Evolutionary conservation across 2,329 filamentous ascomycete genomes (phyloP).

Genomic region (Biscogniauxia marginata): DNA sequence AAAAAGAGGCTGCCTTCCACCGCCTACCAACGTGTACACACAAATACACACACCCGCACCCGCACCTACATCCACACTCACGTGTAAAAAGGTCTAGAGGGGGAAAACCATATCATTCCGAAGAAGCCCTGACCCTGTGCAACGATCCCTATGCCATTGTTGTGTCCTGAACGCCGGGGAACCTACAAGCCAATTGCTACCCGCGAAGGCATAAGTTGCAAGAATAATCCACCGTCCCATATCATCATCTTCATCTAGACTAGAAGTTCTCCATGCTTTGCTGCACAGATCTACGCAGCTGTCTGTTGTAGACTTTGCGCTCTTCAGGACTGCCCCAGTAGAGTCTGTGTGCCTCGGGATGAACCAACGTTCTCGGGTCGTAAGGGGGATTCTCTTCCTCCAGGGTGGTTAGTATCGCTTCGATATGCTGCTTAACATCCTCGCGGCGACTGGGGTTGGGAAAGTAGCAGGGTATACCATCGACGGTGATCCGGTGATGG

Average conservation of each 20-base stretch:
- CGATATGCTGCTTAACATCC: constrained; percentile 79
- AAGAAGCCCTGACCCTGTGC: background rate
- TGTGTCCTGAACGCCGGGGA: background rate
- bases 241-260: constrained; percentile 4
- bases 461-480: constrained; percentile 82
- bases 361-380: constrained; percentile 84
- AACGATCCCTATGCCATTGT: background rate
- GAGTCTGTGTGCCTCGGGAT: constrained; percentile 80
- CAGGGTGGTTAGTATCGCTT: constrained; percentile 76
- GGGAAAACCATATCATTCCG: background rate
- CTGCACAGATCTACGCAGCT: constrained; percentile 75
- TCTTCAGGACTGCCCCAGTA: constrained; percentile 82
- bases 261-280: constrained; percentile 59
- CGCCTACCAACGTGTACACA: background rate
- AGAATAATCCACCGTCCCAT: constrained; percentile 1
- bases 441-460: constrained; percentile 61
- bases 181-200: background rate
- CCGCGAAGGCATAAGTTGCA: background rate
- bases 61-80: background rate
- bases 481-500: constrained; percentile 79
- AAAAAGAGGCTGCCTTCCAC: background rate
- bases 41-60: background rate
- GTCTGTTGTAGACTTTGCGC: constrained; percentile 80
- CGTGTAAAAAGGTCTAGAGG: background rate
- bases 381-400: constrained; percentile 87